phyloP scores from a whole-genome alignment of 495 filamentous ascomycete genomes.

The Entonaema liquescens region DNA sequence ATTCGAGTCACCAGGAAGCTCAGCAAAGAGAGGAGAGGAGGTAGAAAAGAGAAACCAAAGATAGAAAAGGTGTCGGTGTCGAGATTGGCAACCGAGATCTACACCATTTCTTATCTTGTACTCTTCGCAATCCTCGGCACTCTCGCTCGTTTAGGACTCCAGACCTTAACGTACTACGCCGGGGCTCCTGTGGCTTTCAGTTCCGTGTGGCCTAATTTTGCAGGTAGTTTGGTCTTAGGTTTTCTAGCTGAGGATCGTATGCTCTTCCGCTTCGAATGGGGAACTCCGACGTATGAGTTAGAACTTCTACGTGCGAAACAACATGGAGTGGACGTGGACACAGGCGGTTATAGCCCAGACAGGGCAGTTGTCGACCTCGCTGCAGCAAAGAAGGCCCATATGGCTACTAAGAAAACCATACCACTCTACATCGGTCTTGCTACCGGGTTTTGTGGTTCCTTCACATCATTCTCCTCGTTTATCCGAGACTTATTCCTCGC shows the following conservation, averaged over 20 bases:
- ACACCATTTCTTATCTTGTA: conserved; percentile 81
- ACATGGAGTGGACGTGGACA: conserved; percentile 45
- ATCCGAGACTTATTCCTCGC: conserved; percentile 87
- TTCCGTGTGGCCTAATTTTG: conserved; percentile 90
- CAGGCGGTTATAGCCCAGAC: conserved; percentile 29
- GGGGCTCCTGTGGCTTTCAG: conserved; percentile 76
- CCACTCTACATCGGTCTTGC: conserved; percentile 92
- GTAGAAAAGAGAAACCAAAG: conserved; percentile 24
- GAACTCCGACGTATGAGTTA: conserved; percentile 47
- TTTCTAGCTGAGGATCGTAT: conserved; percentile 82
- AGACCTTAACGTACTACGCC: conserved; percentile 82
- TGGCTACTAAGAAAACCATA: conserved; percentile 77
- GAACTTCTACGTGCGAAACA: conserved; percentile 46
- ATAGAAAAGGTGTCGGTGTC: conserved; percentile 61
- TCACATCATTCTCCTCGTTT: conserved; percentile 92
- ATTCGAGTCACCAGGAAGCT: conserved; percentile 12
- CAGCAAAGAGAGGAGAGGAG: conserved; percentile 7
- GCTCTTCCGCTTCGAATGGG: conserved; percentile 77
- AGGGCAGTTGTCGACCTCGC: conserved; percentile 42
- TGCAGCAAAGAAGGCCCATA: conserved; percentile 62
- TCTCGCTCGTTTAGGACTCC: conserved; percentile 81
- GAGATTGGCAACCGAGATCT: conserved; percentile 72
- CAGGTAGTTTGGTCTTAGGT: conserved; percentile 84
- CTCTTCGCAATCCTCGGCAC: conserved; percentile 91
- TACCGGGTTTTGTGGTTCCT: conserved; percentile 92